These are phyloP conservation scores for Aspergillus caelatus DNA, from an alignment of 2,329 filamentous ascomycete genomes.

Conservation along the genomic window DNA sequence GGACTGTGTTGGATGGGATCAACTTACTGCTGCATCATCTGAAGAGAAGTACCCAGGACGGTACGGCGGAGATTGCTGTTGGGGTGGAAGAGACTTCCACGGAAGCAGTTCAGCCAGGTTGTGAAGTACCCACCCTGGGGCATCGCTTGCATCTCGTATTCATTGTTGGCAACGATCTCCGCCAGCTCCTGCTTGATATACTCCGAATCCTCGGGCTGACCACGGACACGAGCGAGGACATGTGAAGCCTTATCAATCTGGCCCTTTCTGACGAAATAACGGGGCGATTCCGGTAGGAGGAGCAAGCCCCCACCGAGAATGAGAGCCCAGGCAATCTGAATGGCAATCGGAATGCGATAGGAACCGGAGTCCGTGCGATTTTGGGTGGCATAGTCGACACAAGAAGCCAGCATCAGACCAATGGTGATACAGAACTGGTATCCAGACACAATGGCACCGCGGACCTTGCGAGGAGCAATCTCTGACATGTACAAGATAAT, in stretches of 20 bases:
- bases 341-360: conserved; percentile 78
- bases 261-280: conserved; percentile 81
- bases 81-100: conserved; percentile 55
- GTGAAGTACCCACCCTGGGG: conserved; percentile 66
- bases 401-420: conserved; percentile 73
- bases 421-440: conserved; percentile 86
- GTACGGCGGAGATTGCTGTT: conserved; percentile 66
- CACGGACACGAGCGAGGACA: conserved; percentile 69
- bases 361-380: conserved; percentile 63
- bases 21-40: conserved; percentile 73
- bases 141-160: conserved; percentile 74
- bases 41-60: conserved; percentile 70
- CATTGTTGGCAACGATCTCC: conserved; percentile 87
- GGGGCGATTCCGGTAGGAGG: conserved; percentile 80
- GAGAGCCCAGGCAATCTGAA: conserved; percentile 80
- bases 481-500: conserved; percentile 88
- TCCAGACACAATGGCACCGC: conserved; percentile 76
- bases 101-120: conserved; percentile 70
- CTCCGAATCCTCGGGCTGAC: conserved; percentile 71
- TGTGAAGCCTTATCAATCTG: conserved; percentile 65
- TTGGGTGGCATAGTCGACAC: conserved; percentile 73
- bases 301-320: conserved; percentile 74
- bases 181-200: conserved; percentile 78
- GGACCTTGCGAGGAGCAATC: conserved; percentile 72
- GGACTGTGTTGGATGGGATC: conserved; percentile 27